Evolutionary conservation across 495 filamentous ascomycete genomes (phyloP).

Genomic region (Penicillium desertorum): DNA sequence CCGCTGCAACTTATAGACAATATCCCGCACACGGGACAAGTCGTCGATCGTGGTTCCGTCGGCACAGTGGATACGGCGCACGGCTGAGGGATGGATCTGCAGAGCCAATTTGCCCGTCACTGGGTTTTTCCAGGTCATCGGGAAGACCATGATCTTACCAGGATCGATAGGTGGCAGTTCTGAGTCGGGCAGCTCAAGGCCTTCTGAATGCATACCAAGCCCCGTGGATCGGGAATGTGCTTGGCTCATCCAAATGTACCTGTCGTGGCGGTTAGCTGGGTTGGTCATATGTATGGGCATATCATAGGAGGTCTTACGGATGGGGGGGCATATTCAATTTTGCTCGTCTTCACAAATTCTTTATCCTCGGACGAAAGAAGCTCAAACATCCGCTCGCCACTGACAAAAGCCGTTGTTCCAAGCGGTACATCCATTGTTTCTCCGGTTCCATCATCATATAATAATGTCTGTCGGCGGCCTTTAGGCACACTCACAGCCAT

Average conservation of each 20-base stretch:
- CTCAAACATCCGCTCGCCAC: slow-evolving; percentile 64
- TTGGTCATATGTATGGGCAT: background rate
- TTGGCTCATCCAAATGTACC: slow-evolving; percentile 71
- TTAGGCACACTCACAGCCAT: slow-evolving; percentile 65
- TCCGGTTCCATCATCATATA: slow-evolving; percentile 70
- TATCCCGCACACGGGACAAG: slow-evolving; percentile 61
- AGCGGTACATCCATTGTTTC: slow-evolving; percentile 67
- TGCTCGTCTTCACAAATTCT: slow-evolving; percentile 60
- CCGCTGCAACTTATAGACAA: slow-evolving; percentile 66
- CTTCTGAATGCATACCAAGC: slow-evolving; percentile 63
- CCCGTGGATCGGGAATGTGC: slow-evolving; percentile 64
- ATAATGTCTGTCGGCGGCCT: slow-evolving; percentile 61
- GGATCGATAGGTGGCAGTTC: slow-evolving; percentile 62
- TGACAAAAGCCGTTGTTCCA: slow-evolving; percentile 74
- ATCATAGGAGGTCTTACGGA: slow-evolving; percentile 37
- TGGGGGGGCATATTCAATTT: slow-evolving; percentile 75
- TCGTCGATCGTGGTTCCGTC: slow-evolving; percentile 67
- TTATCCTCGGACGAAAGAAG: slow-evolving; percentile 61
- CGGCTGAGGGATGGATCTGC: slow-evolving; percentile 67
- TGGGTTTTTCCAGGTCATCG: slow-evolving; percentile 73
- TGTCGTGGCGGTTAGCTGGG: slow-evolving; percentile 7
- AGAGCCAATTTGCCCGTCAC: slow-evolving; percentile 64
- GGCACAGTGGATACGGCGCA: slow-evolving; percentile 59
- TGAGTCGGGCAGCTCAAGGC: slow-evolving; percentile 52
- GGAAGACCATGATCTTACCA: slow-evolving; percentile 65